Evolutionary conservation across 2,329 filamentous ascomycete genomes (phyloP).

Genomic region (Neurospora sp.): DNA sequence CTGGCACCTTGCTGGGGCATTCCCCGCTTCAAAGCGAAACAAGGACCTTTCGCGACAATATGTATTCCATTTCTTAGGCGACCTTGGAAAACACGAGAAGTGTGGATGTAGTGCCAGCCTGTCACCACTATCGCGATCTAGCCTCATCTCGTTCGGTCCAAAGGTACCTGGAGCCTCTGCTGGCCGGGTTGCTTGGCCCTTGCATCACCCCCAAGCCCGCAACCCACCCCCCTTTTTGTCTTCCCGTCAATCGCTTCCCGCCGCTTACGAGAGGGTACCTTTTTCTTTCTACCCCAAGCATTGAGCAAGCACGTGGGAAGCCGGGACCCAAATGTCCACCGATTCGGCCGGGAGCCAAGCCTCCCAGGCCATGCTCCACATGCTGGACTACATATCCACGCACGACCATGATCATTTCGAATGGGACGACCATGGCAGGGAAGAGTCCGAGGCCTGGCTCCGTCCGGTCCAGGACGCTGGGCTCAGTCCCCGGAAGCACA

Average conservation of each 20-base stretch:
- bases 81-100: not conserved
- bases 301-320: not conserved
- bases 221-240: not conserved
- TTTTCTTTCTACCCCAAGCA: not conserved
- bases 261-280: not conserved
- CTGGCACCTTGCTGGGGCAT: not conserved
- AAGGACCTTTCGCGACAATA: not conserved
- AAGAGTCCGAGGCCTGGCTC: constrained; percentile 11
- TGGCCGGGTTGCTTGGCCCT: not conserved
- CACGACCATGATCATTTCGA: constrained; percentile 13
- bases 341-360: constrained; percentile 13
- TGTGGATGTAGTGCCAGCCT: not conserved
- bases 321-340: constrained; percentile 10
- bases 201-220: not conserved
- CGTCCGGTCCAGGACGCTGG: constrained; percentile 9
- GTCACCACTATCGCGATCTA: not conserved
- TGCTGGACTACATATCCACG: constrained; percentile 12
- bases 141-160: not conserved
- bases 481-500: constrained; percentile 16
- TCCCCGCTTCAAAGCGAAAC: not conserved
- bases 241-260: not conserved
- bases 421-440: constrained; percentile 14
- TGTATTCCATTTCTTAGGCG: not conserved
- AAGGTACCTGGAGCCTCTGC: not conserved
- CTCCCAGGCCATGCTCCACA: constrained; percentile 11